These are phyloP conservation scores for Skeletonema menzelii DNA, from an alignment of 108 stramenopile genomes.

Conservation along the genomic window DNA sequence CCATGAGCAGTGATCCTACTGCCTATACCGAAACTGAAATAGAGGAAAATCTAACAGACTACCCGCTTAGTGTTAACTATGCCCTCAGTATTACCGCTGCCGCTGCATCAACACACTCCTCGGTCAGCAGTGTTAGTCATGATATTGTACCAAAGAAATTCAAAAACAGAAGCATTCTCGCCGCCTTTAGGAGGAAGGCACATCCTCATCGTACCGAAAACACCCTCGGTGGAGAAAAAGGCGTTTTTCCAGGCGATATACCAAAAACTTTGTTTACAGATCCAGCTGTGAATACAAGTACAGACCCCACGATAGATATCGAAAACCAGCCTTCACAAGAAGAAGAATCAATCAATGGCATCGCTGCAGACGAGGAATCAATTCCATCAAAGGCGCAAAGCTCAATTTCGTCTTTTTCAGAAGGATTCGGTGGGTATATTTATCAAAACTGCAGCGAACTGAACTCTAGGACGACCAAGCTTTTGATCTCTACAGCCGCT, in stretches of 20 bases:
- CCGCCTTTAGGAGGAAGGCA: background rate
- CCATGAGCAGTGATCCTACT: slow-evolving; percentile 1
- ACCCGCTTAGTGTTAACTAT: background rate
- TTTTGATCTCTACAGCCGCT: background rate
- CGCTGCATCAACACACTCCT: background rate
- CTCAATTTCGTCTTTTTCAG: background rate
- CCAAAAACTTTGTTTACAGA: background rate
- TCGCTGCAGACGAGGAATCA: background rate
- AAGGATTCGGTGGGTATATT: background rate
- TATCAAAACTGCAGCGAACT: background rate
- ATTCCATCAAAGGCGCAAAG: background rate
- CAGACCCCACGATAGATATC: background rate
- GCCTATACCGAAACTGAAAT: background rate
- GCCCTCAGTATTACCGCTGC: background rate
- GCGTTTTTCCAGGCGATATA: background rate
- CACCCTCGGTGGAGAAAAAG: background rate
- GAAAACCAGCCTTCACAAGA: background rate
- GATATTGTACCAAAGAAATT: background rate
- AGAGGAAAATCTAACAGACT: background rate
- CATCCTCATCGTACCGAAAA: background rate
- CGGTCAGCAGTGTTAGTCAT: background rate
- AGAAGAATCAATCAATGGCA: background rate
- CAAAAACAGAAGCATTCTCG: background rate
- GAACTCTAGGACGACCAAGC: background rate
- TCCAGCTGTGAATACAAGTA: background rate